Conservation (phyloP, 345 rosid species). For the Firmiana major region DNA sequence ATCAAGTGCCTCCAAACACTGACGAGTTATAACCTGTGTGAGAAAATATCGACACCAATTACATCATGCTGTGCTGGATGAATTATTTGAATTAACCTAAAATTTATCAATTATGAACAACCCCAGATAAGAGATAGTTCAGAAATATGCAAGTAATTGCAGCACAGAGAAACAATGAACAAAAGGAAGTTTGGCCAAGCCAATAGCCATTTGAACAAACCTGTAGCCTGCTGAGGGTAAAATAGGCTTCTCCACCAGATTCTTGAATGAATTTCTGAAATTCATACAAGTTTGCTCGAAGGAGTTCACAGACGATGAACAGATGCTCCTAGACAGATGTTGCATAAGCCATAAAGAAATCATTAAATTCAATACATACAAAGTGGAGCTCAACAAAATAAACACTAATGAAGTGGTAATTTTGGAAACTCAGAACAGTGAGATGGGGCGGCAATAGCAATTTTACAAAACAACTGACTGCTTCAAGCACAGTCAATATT, state of each 20-base stretch:
- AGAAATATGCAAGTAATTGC: background rate
- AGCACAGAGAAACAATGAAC: background rate
- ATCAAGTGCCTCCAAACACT: conserved; percentile 87
- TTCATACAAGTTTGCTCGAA: conserved; percentile 79
- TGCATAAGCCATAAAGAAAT: conserved; percentile 3
- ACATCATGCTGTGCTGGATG: background rate
- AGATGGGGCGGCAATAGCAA: background rate
- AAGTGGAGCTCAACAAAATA: background rate
- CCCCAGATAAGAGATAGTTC: background rate
- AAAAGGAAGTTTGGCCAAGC: background rate
- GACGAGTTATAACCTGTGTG: conserved; percentile 66
- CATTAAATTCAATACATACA: background rate
- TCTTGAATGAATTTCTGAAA: conserved; percentile 87
- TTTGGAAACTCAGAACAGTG: background rate
- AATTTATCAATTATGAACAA: background rate
- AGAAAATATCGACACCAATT: background rate
- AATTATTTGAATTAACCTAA: background rate
- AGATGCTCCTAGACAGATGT: conserved; percentile 70
- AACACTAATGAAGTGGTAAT: background rate
- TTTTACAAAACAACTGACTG: background rate
- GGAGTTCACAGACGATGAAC: conserved; percentile 92
- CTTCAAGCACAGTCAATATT: background rate
- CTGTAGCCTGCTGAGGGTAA: conserved; percentile 71
- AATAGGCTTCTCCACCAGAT: conserved; percentile 75
- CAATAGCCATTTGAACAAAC: conserved; percentile 31